phyloP scores from a whole-genome alignment of 2,329 filamentous ascomycete genomes.

The Metarhizium anisopliae region DNA sequence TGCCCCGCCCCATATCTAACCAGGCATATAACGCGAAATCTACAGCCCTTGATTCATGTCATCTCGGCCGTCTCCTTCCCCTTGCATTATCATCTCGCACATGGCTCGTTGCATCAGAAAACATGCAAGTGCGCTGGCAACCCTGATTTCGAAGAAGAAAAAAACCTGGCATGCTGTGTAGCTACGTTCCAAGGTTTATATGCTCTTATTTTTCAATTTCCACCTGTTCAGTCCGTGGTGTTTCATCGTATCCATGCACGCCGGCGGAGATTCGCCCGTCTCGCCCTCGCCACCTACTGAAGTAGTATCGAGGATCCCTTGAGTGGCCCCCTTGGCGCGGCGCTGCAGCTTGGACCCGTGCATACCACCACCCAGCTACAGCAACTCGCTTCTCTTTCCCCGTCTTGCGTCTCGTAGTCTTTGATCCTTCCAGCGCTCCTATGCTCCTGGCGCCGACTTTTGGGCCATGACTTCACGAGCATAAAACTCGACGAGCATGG shows the following conservation, averaged over 20 bases:
- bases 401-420: background rate
- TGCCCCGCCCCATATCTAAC: slow-evolving; percentile 2
- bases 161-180: background rate
- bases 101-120: background rate
- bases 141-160: background rate
- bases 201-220: background rate
- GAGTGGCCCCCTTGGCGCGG: background rate
- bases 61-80: background rate
- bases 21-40: background rate
- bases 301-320: background rate
- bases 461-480: slow-evolving; percentile 69
- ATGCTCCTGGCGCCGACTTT: slow-evolving; percentile 6
- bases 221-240: background rate
- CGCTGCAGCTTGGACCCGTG: background rate
- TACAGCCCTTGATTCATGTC: background rate
- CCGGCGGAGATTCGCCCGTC: too few relatives aligned
- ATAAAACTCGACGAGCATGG: slow-evolving; percentile 98
- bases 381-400: background rate
- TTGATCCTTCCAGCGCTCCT: background rate
- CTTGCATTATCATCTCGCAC: background rate
- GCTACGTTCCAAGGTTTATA: background rate
- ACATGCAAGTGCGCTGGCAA: background rate
- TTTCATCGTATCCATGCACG: too few relatives aligned
- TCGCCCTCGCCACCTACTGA: background rate
- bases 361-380: background rate